These are phyloP conservation scores for Globisporangium rhizosaccharum DNA, from an alignment of 352 stramenopile species.

Conservation along the genomic window DNA sequence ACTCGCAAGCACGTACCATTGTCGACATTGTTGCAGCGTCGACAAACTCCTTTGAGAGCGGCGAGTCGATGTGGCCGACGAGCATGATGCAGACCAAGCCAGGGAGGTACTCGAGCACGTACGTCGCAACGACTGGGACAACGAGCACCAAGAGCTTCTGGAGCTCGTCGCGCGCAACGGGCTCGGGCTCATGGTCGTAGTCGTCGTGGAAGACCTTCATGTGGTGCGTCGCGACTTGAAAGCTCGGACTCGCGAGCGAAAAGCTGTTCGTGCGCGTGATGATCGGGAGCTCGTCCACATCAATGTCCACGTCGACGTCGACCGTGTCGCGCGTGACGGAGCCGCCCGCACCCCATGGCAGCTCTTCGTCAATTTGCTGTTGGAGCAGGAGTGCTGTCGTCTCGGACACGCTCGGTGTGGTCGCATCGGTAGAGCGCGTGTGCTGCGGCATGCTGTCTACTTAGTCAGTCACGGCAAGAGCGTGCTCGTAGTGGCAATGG, in stretches of 20 bases:
- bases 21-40: slow-evolving; percentile 62
- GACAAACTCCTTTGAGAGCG: slow-evolving; percentile 50
- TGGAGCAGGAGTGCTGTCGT: slow-evolving; percentile 1
- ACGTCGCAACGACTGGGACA: slow-evolving; percentile 26
- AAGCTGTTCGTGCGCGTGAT: slow-evolving; percentile 51
- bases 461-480: too few relatives aligned
- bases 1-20: slow-evolving; percentile 34
- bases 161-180: slow-evolving; percentile 24
- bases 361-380: background rate
- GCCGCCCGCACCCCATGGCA: background rate
- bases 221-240: slow-evolving; percentile 28
- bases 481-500: background rate
- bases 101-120: slow-evolving; percentile 30
- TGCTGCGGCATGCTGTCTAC: background rate
- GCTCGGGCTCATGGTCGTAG: slow-evolving; percentile 21
- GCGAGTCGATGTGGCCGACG: slow-evolving; percentile 55
- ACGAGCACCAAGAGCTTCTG: slow-evolving; percentile 36
- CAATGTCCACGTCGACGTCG: slow-evolving; percentile 17
- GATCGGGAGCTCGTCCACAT: slow-evolving; percentile 27
- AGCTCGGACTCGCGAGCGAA: slow-evolving; percentile 42
- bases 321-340: background rate
- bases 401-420: background rate
- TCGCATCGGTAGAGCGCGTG: background rate
- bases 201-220: slow-evolving; percentile 41
- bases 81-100: slow-evolving; percentile 59